A percentile compares a stretch with the other conserved stretches of the same genome.
These are phyloP conservation scores for Phytophthora fragariae DNA, from an alignment of 352 stramenopile species.

Conservation along the genomic window DNA sequence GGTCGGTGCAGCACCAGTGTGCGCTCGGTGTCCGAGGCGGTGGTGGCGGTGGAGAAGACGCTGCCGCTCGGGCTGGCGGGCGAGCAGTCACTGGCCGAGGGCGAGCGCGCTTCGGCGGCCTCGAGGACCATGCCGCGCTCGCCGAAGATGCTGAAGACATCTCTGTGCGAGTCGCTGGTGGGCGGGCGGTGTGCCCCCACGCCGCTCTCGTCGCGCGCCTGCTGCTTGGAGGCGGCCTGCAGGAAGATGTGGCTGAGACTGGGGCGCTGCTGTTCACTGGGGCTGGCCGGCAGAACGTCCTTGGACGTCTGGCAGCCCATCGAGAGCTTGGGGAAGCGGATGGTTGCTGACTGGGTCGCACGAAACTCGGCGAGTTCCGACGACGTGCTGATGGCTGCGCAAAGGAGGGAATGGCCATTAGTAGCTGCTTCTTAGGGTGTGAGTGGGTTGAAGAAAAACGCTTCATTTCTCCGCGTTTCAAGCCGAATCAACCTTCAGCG, in stretches of 20 bases:
- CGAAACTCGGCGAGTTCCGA: slow-evolving; percentile 40
- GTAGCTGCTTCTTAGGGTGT: not conserved
- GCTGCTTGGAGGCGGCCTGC: slow-evolving; percentile 56
- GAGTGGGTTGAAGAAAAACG: slow-evolving; percentile 3
- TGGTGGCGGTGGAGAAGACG: slow-evolving; percentile 81
- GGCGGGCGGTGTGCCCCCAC: slow-evolving; percentile 29
- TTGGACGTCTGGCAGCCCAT: slow-evolving; percentile 77
- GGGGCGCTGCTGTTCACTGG: slow-evolving; percentile 40
- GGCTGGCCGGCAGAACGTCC: slow-evolving; percentile 46
- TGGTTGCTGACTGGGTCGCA: slow-evolving; percentile 26
- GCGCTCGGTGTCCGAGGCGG: slow-evolving; percentile 78
- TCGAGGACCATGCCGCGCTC: slow-evolving; percentile 82
- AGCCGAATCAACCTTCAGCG: slow-evolving; percentile 7
- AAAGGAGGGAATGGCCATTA: not conserved
- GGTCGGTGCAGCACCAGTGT: slow-evolving; percentile 60
- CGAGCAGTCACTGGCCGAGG: slow-evolving; percentile 46
- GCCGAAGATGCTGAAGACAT: slow-evolving; percentile 89
- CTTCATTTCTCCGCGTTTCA: not conserved
- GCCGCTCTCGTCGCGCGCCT: slow-evolving; percentile 38
- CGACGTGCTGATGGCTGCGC: slow-evolving; percentile 27
- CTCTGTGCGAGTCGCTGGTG: slow-evolving; percentile 57
- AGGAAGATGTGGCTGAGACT: slow-evolving; percentile 66
- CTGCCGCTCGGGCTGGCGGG: slow-evolving; percentile 64
- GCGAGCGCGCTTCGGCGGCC: slow-evolving; percentile 24
- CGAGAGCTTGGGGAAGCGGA: slow-evolving; percentile 44